Percentiles rank a stretch among this genome's conserved stretches.
Evolutionary conservation across 495 filamentous ascomycete species (phyloP).

Genomic region (Penicillium atrosanguineum): DNA sequence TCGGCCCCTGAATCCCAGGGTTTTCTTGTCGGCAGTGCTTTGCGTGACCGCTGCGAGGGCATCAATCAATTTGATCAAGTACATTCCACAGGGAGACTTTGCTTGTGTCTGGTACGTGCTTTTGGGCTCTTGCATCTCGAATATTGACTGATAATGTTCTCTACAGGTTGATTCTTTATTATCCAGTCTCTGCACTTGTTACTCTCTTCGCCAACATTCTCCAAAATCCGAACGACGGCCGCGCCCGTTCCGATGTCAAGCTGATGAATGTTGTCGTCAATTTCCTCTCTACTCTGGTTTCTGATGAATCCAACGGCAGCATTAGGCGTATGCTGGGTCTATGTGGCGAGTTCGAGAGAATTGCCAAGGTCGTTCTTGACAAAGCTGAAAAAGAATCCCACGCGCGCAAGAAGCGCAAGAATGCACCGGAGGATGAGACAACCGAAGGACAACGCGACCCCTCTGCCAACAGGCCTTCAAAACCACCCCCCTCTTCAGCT

Average conservation of each 20-base stretch:
- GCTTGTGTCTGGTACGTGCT: conserved; percentile 86
- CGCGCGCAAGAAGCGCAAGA: conserved; percentile 76
- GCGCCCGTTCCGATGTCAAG: conserved; percentile 82
- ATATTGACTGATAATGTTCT: background rate
- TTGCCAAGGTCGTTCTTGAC: conserved; percentile 88
- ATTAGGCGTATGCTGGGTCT: conserved; percentile 91
- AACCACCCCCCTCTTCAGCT: conserved; percentile 25
- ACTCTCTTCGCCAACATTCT: conserved; percentile 96
- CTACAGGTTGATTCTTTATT: conserved; percentile 88
- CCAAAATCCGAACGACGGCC: conserved; percentile 88
- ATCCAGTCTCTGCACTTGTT: conserved; percentile 91
- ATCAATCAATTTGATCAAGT: conserved; percentile 90
- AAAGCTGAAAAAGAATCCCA: conserved; percentile 80
- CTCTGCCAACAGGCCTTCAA: conserved; percentile 22
- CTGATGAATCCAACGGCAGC: conserved; percentile 74
- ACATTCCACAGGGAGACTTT: conserved; percentile 92
- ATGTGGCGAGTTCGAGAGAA: conserved; percentile 92
- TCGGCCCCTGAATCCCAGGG: conserved; percentile 83
- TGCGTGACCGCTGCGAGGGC: conserved; percentile 90
- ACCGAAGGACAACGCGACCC: conserved; percentile 24
- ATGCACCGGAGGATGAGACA: conserved; percentile 43
- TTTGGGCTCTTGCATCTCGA: background rate
- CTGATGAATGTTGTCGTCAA: conserved; percentile 91
- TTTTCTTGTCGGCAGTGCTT: conserved; percentile 89
- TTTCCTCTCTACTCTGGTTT: conserved; percentile 77